Evolutionary conservation across 1,139 yeast species (phyloP).

Genomic region (Candida buenavistaensis): DNA sequence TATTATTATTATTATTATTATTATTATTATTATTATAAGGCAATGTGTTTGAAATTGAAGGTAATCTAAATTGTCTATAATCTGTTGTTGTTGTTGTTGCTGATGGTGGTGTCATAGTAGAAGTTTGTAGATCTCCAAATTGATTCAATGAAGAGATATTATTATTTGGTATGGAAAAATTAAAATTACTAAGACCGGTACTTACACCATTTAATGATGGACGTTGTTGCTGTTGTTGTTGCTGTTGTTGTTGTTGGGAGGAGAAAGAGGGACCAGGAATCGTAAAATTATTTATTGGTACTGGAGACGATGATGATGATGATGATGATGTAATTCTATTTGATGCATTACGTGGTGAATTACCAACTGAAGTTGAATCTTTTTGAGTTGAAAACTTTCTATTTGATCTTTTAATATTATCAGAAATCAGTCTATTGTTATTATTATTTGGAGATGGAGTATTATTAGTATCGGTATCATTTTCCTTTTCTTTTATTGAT

Average conservation of each 20-base stretch:
- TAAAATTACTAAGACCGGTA: neutral
- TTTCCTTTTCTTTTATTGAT: conserved; percentile 17
- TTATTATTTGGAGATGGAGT: conserved; percentile 8
- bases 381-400: no score
- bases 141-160: conserved; percentile 3
- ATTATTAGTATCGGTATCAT: conserved; percentile 9
- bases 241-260: no score
- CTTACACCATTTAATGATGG: neutral
- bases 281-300: no score
- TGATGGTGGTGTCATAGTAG: conserved; percentile 2
- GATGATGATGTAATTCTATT: no score
- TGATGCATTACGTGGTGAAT: no score
- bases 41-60: conserved; percentile 9
- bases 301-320: no score
- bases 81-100: no score
- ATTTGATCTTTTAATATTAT: no score
- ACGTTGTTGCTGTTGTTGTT: neutral
- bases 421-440: no score
- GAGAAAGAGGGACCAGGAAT: no score
- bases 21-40: neutral
- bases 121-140: conserved; percentile 4
- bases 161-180: neutral
- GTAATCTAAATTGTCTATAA: conserved; percentile 9
- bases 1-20: neutral
- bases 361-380: no score